Percentiles rank a stretch among this genome's conserved stretches.
These are phyloP conservation scores for Neocatenulostroma microsporum DNA, from an alignment of 2,329 filamentous ascomycete species.

Conservation along the genomic window DNA sequence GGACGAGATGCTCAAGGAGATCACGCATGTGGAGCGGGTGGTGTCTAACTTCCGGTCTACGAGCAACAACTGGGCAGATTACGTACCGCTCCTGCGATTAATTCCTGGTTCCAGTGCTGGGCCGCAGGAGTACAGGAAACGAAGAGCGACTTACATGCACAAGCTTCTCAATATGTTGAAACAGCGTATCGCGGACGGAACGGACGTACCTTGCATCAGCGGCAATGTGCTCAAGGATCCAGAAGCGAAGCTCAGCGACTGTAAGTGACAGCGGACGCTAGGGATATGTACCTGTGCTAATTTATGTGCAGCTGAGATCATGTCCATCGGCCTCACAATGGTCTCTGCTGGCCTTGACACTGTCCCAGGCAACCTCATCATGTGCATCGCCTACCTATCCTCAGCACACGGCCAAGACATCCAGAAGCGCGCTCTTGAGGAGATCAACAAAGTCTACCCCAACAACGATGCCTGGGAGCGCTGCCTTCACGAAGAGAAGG, in stretches of 20 bases:
- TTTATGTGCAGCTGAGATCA: slow-evolving; percentile 55
- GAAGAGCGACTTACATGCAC: slow-evolving; percentile 60
- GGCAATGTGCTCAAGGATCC: slow-evolving; percentile 64
- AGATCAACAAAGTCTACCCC: slow-evolving; percentile 64
- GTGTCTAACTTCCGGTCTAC: slow-evolving; percentile 71
- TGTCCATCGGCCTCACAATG: slow-evolving; percentile 75
- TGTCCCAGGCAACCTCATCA: slow-evolving; percentile 69
- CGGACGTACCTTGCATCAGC: slow-evolving; percentile 60
- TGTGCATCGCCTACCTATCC: slow-evolving; percentile 70
- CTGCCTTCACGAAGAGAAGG: slow-evolving; percentile 65
- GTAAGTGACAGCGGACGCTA: slow-evolving; percentile 34
- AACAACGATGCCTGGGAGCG: slow-evolving; percentile 68
- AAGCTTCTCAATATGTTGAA: slow-evolving; percentile 53
- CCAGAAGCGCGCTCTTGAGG: slow-evolving; percentile 60
- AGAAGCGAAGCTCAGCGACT: slow-evolving; percentile 60
- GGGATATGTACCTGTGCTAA: slow-evolving; percentile 17
- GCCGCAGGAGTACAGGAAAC: slow-evolving; percentile 57
- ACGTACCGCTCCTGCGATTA: slow-evolving; percentile 65
- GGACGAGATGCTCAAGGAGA: slow-evolving; percentile 61
- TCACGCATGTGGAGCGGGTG: slow-evolving; percentile 65
- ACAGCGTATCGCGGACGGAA: slow-evolving; percentile 53
- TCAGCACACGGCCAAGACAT: slow-evolving; percentile 59
- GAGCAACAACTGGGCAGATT: slow-evolving; percentile 73
- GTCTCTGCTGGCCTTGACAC: slow-evolving; percentile 76
- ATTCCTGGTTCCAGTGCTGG: slow-evolving; percentile 54